A percentile compares a stretch with the other conserved stretches of the same genome.
Conservation (phyloP, 2,329 filamentous ascomycete genomes). For the Beauveria sp. region DNA sequence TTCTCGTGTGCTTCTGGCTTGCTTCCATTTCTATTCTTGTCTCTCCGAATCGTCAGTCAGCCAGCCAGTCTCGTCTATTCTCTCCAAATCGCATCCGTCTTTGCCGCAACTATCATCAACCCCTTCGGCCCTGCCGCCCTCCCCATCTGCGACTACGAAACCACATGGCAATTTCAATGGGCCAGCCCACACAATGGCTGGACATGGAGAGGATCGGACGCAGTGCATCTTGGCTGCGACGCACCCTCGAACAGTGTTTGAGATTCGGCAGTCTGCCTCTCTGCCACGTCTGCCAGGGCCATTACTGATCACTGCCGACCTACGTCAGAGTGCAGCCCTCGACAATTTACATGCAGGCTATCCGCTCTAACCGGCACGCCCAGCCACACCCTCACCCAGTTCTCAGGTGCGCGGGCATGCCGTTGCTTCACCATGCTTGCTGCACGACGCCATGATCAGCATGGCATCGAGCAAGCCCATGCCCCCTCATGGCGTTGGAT, state of each 20-base stretch:
- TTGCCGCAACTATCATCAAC: not conserved
- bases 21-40: not conserved
- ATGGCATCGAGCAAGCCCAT: not conserved
- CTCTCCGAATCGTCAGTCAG: not conserved
- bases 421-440: not conserved
- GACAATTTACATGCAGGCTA: not conserved
- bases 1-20: slow-evolving; percentile 5
- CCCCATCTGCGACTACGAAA: not conserved
- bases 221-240: not conserved
- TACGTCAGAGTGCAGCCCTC: not conserved
- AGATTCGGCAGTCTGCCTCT: not conserved
- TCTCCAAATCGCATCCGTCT: not conserved
- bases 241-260: not conserved
- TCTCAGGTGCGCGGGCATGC: not conserved
- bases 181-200: not conserved
- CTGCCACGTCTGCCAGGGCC: not conserved
- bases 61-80: not conserved
- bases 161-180: slow-evolving; percentile 1
- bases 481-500: not conserved
- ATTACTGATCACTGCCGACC: not conserved
- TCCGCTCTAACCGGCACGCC: not conserved
- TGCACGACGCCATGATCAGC: not conserved
- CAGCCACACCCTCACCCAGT: not conserved
- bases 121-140: too few species aligned
- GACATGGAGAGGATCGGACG: not conserved